Base-by-base conservation (phyloP, 306 rosid genomes). In the Parietaria judaica region DNA sequence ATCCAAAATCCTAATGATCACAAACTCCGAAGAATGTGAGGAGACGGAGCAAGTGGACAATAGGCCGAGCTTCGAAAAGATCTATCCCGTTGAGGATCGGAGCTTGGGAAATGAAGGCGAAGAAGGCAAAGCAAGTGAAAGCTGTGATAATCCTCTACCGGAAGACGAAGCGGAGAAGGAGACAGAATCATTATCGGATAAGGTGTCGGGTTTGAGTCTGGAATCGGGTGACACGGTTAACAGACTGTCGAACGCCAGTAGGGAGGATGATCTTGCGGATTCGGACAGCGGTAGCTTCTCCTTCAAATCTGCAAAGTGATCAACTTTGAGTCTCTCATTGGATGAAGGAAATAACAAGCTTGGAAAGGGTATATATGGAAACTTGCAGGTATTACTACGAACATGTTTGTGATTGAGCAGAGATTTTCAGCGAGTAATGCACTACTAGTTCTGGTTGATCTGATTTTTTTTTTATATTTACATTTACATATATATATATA, bases 231-330 rank as follows among this genome's bases (percentile, higher is more conserved):
- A 49, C 14, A 58, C 44, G 23, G 31, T 54, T 48, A 74, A 65
- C 64, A 49, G 38, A 43, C 11, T 38, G 14, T 64, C 15, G 54
- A 61, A 65, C 66, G 70, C 56, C 68, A 64, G 60, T 23, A 61
- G 50, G 46, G 67, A 67, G 43, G 52, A 41, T 4, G 13, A 76
- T 67, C 50, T 68, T 45, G 58, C 57, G 1, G 31, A 50, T 50
- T 65, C 73, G 59, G 76, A 68, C 48, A 65, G 14, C 66, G 14
- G 45, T 13, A 16, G 60, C n/a, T 73, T 69, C 58, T 46, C 80
- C 36, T 56, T 54, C 47, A 51, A 63, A 35, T 78, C 74, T 63
- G 66, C 66, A 34, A 58, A 55, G 61, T 64, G 76, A 73, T 63
- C 59, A 63, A 9, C 35, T 14, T 37, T 36, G 14, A 44, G 61